Base-by-base conservation (phyloP, 1,139 yeast species). In the Yamadazyma dendronema region DNA sequence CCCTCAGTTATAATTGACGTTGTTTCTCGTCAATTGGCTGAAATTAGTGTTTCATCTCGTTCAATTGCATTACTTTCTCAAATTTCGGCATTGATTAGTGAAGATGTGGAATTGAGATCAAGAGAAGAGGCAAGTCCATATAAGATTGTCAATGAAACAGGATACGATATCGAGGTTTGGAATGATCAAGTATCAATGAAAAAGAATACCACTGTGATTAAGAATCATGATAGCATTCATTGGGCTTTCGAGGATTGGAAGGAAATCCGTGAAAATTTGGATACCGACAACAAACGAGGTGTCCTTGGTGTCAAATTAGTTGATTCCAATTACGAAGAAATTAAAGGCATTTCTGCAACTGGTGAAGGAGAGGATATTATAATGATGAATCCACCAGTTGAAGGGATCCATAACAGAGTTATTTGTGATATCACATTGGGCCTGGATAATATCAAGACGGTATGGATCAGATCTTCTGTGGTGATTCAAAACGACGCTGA, bases 211-310 rank as follows among this genome's bases (percentile, higher is more conserved):
- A 50, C 36, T 48, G 39, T 36, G 11, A 58, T 89, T 17, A 65
- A 65, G 33, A 72, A 81, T 31, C 74, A 77, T 3, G 75, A 74
- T 4, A 62, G 63, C 6, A 61, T 78, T 9, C 84, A 90, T 0
- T 94, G 97, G 97, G 81, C 92, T 30, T 94, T 94, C 65, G 95
- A 90, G 53, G 96, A 92, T 53, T 92, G 97, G 97, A 74, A 86
- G 44, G 74, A 74, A 24, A 78, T 89, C 15, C 81, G 98, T 57
- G 96, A 92, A 53, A 80, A 81, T 41, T 65, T 89, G 40, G 82
- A 79, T 44, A 78, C 86, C 2, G 84, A 84, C 44, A 77, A 74
- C 34, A 77, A 74, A 17, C 70, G 68, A 16, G 83, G 81, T 30
- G 66, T 73, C 2, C 61, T 90, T 30, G 90, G 84, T 0, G 72